These are phyloP conservation scores for Odontarrhena argentea DNA, from an alignment of 345 rosid genomes.

Conservation along the genomic window DNA sequence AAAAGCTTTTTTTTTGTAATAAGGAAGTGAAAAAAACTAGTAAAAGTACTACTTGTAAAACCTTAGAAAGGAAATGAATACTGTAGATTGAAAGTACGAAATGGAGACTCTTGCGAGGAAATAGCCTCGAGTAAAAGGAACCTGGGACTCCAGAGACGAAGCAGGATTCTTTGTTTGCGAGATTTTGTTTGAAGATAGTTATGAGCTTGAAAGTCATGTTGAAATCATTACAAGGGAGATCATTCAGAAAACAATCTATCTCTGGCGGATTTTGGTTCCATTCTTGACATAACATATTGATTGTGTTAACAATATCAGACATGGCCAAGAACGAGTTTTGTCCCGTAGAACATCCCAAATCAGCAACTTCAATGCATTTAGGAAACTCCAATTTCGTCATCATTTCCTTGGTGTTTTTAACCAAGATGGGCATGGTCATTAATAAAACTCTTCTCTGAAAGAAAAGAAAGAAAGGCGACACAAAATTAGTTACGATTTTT, in stretches of 20 bases:
- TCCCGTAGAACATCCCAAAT: conserved; percentile 55
- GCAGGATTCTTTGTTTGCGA: conserved; percentile 22
- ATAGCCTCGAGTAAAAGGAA: conserved; percentile 52
- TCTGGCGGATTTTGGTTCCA: conserved; percentile 20
- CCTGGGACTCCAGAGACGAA: conserved; percentile 48
- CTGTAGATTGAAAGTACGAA: conserved; percentile 41
- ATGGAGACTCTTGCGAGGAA: conserved; percentile 32
- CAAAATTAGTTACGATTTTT: too few relatives aligned
- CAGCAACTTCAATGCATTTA: conserved; percentile 34
- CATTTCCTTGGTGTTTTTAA: conserved; percentile 24
- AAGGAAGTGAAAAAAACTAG: neutral
- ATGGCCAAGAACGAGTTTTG: conserved; percentile 43
- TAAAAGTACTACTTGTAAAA: neutral
- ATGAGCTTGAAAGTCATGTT: conserved; percentile 40
- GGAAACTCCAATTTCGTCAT: conserved; percentile 23
- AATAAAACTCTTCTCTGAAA: conserved; percentile 25
- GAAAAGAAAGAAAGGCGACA: neutral
- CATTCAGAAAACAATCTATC: conserved; percentile 46
- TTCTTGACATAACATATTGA: conserved; percentile 15
- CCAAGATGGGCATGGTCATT: conserved; percentile 9
- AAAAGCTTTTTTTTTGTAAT: too few relatives aligned
- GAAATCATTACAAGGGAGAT: conserved; percentile 52
- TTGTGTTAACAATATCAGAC: conserved; percentile 20
- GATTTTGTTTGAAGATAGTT: conserved; percentile 10
- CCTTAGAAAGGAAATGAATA: conserved; percentile 42